phyloP scores from a whole-genome alignment of 2,329 filamentous ascomycete genomes.

The Clonostachys solani region DNA sequence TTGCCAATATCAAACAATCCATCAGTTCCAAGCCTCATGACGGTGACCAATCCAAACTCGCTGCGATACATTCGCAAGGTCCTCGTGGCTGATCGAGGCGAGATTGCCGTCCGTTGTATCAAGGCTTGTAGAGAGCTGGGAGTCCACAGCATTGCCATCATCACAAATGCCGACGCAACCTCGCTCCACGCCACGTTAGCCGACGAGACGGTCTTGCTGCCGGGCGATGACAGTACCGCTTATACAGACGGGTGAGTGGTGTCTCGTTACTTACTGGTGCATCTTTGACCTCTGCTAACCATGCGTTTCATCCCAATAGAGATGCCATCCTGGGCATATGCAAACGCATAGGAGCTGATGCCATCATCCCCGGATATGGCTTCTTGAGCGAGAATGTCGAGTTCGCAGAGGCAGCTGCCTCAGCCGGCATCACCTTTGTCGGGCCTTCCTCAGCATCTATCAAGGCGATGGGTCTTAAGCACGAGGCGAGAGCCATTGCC shows the following conservation, averaged over 20 bases:
- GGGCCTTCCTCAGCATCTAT: constrained; percentile 48
- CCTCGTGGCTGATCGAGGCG: constrained; percentile 70
- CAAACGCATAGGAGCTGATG: constrained; percentile 31
- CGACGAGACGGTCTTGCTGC: constrained; percentile 41
- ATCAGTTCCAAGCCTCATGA: no score
- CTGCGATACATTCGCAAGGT: constrained; percentile 4
- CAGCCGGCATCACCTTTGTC: constrained; percentile 53
- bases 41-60: no score
- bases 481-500: constrained; percentile 26
- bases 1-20: no score
- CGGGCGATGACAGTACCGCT: no score
- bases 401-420: constrained; percentile 49
- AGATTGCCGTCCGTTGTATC: constrained; percentile 70
- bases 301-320: no score
- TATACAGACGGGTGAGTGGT: no score
- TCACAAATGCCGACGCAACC: constrained; percentile 56
- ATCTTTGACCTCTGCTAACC: no score
- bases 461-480: constrained; percentile 29
- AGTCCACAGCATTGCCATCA: constrained; percentile 66
- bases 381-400: constrained; percentile 61
- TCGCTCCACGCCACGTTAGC: constrained; percentile 67
- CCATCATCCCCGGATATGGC: constrained; percentile 64
- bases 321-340: no score
- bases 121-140: constrained; percentile 62
- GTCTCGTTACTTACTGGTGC: no score